Base-by-base conservation (phyloP, 495 filamentous ascomycete species). In the Aspergillus saccharolyticus region DNA sequence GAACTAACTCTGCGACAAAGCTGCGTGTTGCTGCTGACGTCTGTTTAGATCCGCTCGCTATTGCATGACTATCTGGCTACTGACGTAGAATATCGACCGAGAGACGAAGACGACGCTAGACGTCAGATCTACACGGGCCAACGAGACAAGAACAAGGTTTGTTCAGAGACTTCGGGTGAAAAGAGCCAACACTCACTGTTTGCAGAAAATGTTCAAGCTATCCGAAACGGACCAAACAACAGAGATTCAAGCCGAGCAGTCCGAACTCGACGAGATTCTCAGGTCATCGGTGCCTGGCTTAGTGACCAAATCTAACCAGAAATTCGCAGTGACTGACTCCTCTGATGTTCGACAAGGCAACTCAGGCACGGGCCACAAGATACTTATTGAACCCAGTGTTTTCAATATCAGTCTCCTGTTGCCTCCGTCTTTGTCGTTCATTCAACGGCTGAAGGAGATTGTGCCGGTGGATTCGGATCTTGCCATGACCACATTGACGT, bases 401-500 rank as follows among this genome's bases (percentile, higher is more conserved):
- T 97, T 97, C 74, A 99, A 99, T 65, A 97, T 99, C 85, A 89
- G 89, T 56, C 76, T 96, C 44, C 80, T 99, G 4, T 82, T 99
- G 17, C 94, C 93, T 15, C 91, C 93, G n/a, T 96, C 94, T 1
- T 76, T 97, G 3, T 84, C 89, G 10, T 99, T 99, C 72, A 80
- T 99, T 14, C 90, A 94, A 64, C 82, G 90, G 6, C 77, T 99
- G 15, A 96, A 94, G 70, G 88, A 86, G 53, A 93, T 97, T 52
- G 94, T 99, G 1, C 94, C 94, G 3, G 80, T 86, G 16, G 85
- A 80, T 54, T 80, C 91, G 0, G 92, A 95, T 60, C 88, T 97
- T 62, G 86, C 87, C 7, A 87, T 88, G 57, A 89, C 85, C 68
- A 96, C 90, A 1, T 70, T 97, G 50, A 97, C 94, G 1, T 92